phyloP scores from a whole-genome alignment of 75 land plant genomes.

The Selaginella tamariscina region DNA sequence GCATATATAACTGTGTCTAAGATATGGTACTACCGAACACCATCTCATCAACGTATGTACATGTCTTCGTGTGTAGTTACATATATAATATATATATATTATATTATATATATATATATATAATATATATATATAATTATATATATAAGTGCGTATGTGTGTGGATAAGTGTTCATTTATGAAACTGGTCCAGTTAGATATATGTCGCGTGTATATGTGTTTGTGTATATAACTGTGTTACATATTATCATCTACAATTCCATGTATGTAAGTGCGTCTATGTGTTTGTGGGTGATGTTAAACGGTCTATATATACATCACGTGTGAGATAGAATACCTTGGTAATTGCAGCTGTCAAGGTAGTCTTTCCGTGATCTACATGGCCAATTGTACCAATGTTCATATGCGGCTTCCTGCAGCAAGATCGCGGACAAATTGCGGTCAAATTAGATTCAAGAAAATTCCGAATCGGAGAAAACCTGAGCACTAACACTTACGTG shows the following conservation, averaged over 20 bases:
- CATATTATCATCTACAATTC: no score
- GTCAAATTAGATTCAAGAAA: background rate
- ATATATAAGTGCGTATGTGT: background rate
- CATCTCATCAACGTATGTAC: no score
- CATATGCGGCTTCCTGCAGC: constrained; percentile 80
- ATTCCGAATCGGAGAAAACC: background rate
- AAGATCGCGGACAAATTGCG: constrained; percentile 5
- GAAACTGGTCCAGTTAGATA: background rate
- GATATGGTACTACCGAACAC: no score
- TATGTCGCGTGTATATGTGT: background rate
- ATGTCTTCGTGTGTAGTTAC: no score
- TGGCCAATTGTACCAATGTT: constrained; percentile 97
- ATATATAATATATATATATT: no score
- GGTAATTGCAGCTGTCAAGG: constrained; percentile 90
- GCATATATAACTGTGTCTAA: no score
- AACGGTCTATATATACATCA: background rate
- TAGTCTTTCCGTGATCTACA: constrained; percentile 98
- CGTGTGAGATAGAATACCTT: constrained; percentile 35
- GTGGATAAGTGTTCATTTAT: background rate
- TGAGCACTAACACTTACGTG: constrained; percentile 30
- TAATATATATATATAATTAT: no score
- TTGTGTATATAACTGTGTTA: background rate
- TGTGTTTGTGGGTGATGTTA: constrained; percentile 10
- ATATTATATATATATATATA: no score
- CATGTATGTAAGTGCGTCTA: no score